Evolutionary conservation across 305 asterid genomes (phyloP).

Genomic region (Solanum aculeatissimum): DNA sequence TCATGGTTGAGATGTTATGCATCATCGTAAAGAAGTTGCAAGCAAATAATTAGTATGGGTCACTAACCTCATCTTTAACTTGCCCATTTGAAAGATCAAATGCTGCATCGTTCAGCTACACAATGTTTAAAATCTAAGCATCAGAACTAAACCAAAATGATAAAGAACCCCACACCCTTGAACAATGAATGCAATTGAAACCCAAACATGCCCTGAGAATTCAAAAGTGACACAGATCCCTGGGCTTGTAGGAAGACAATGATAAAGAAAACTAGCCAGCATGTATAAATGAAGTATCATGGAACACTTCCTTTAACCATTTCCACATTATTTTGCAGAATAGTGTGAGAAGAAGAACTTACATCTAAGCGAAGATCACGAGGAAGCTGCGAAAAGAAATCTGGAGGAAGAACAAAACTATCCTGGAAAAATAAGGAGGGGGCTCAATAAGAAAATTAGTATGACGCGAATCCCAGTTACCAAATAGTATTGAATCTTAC

Average conservation of each 20-base stretch:
- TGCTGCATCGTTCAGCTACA: conserved; percentile 95
- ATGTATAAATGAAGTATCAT: background rate
- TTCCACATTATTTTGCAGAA: background rate
- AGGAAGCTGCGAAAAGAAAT: conserved; percentile 66
- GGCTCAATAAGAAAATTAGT: background rate
- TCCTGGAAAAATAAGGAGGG: conserved; percentile 29
- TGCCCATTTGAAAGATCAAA: conserved; percentile 93
- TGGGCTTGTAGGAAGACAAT: too few species aligned
- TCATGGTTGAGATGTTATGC: background rate
- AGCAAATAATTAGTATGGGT: background rate
- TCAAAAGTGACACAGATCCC: background rate
- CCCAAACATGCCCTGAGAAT: background rate
- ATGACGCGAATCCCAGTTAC: background rate
- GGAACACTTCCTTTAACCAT: background rate
- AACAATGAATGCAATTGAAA: background rate
- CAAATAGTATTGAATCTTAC: conserved; percentile 22
- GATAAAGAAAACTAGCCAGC: background rate
- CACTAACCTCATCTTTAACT: conserved; percentile 70
- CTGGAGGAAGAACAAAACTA: conserved; percentile 63
- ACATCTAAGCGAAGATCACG: conserved; percentile 89
- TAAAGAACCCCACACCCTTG: background rate
- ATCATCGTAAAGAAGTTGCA: background rate
- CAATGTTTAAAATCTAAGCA: conserved; percentile 6
- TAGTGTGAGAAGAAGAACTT: conserved; percentile 12
- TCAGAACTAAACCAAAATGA: conserved; percentile 1